phyloP scores from a whole-genome alignment of 2,329 filamentous ascomycete genomes.

The Aureobasidium vineae region DNA sequence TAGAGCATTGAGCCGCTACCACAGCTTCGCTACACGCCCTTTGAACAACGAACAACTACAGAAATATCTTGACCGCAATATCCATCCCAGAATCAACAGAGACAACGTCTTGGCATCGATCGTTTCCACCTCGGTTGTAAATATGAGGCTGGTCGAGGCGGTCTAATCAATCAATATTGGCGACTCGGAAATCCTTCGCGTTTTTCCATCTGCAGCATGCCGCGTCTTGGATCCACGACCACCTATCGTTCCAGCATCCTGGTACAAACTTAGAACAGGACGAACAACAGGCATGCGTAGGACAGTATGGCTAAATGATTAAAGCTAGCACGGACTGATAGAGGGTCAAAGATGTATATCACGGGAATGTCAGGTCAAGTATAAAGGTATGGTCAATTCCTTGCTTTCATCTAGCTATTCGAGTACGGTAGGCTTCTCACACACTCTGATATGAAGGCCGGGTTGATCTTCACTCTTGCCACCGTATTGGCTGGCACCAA shows the following conservation, averaged over 20 bases:
- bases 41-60: background rate
- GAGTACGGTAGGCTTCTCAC: background rate
- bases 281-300: background rate
- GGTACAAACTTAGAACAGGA: background rate
- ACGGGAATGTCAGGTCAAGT: background rate
- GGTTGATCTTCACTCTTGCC: background rate
- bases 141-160: background rate
- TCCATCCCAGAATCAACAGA: too few species aligned
- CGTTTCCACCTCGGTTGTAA: background rate
- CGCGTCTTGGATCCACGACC: background rate
- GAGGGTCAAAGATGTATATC: background rate
- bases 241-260: constrained; percentile 6
- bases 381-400: background rate
- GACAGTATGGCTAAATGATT: background rate
- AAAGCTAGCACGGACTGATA: background rate
- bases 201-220: background rate
- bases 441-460: background rate
- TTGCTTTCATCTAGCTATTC: background rate
- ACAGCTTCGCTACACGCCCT: background rate
- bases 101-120: background rate
- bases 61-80: background rate
- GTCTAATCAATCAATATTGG: constrained; percentile 7
- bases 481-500: background rate
- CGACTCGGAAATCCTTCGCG: constrained; percentile 6
- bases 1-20: background rate